These are phyloP conservation scores for Avena eriantha DNA, from an alignment of 176 grass and related monocot genomes.

Conservation along the genomic window DNA sequence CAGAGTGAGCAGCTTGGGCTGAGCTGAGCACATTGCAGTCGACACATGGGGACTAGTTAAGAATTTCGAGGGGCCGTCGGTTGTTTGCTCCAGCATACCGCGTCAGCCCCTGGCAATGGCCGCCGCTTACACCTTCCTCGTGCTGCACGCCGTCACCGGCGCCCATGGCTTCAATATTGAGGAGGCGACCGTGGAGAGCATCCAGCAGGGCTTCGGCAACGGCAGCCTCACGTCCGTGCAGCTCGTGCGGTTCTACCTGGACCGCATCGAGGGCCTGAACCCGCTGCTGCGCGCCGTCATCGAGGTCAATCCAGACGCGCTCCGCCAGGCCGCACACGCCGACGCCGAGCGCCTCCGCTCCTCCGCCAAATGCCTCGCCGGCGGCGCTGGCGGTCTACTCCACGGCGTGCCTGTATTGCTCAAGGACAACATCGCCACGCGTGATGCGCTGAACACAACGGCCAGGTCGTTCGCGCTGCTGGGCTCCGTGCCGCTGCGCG, in stretches of 20 bases:
- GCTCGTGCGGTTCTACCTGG: constrained; percentile 51
- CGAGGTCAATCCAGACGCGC: constrained; percentile 51
- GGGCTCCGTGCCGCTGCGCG: constrained; percentile 25
- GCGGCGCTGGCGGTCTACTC: too few species aligned
- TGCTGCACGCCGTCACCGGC: neutral
- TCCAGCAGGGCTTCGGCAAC: constrained; percentile 58
- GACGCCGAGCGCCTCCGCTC: constrained; percentile 14
- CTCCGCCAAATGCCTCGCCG: too few species aligned
- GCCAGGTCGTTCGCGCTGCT: constrained; percentile 53
- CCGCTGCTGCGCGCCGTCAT: constrained; percentile 54
- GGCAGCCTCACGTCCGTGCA: constrained; percentile 49
- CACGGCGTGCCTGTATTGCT: constrained; percentile 54
- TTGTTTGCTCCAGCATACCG: constrained; percentile 24
- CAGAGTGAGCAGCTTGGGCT: too few species aligned
- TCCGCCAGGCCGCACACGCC: constrained; percentile 34
- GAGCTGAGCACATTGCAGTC: too few species aligned
- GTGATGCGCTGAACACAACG: constrained; percentile 51
- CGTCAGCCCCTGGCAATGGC: neutral
- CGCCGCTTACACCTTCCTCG: neutral
- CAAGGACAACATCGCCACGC: constrained; percentile 58
- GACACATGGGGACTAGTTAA: neutral
- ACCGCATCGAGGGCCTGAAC: constrained; percentile 39
- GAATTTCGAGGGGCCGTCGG: too few species aligned
- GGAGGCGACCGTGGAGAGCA: constrained; percentile 63
- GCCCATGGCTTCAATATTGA: constrained; percentile 46